phyloP scores from a whole-genome alignment of 495 filamentous ascomycete species.

The Tetracladium marchalianum region DNA sequence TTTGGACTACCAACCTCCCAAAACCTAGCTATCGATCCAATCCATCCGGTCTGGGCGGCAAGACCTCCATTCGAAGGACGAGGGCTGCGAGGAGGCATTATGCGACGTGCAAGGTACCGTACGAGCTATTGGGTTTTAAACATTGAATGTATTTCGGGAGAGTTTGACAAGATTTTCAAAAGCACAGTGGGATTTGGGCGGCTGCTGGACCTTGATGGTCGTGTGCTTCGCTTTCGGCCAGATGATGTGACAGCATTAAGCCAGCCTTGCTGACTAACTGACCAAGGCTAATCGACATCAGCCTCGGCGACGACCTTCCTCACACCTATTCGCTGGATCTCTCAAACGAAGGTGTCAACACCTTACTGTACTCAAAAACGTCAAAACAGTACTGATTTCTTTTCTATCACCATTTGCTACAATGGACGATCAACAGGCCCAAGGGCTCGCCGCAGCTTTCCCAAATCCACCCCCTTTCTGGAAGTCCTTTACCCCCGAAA shows the following conservation, averaged over 20 bases:
- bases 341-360: too few relatives aligned
- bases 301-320: background rate
- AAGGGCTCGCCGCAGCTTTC: constrained; percentile 49
- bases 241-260: too few relatives aligned
- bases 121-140: too few relatives aligned
- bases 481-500: constrained; percentile 74
- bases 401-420: constrained; percentile 20
- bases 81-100: constrained; percentile 9
- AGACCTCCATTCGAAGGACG: constrained; percentile 8
- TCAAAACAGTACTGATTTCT: too few relatives aligned
- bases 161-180: too few relatives aligned
- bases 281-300: too few relatives aligned
- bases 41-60: constrained; percentile 9
- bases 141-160: too few relatives aligned
- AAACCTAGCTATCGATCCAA: constrained; percentile 36
- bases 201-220: too few relatives aligned
- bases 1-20: constrained; percentile 26
- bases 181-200: too few relatives aligned
- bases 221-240: too few relatives aligned
- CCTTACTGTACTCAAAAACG: too few relatives aligned
- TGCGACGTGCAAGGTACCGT: background rate
- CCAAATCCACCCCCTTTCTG: constrained; percentile 87
- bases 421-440: constrained; percentile 38
- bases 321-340: background rate
- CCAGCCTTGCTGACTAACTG: background rate